Evolutionary conservation across 352 stramenopile species (phyloP).

Genomic region (Pythium scleroteichum): DNA sequence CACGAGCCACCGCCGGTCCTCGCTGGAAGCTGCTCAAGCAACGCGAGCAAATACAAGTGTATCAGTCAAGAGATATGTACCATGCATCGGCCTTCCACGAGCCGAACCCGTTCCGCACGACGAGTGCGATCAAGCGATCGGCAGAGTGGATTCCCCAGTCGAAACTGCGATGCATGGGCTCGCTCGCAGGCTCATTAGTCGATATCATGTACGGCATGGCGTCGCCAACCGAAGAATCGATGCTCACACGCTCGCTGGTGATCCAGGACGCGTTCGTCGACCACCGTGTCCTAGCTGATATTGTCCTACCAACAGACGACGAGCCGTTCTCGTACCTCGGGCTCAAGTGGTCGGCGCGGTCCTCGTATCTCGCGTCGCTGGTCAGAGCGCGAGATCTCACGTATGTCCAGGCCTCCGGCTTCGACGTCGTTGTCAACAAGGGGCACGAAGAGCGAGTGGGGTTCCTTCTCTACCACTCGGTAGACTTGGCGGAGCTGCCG

Average conservation of each 20-base stretch:
- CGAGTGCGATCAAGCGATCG: background rate
- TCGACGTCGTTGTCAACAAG: background rate
- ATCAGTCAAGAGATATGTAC: constrained; percentile 20
- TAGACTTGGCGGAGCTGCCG: constrained; percentile 30
- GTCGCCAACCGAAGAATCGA: constrained; percentile 26
- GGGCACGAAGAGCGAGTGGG: constrained; percentile 29
- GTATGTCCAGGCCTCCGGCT: constrained; percentile 50
- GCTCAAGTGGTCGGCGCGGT: constrained; percentile 23
- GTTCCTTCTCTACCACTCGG: constrained; percentile 37
- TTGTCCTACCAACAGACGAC: constrained; percentile 37
- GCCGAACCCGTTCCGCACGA: constrained; percentile 10
- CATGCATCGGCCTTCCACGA: background rate
- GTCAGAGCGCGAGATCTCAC: constrained; percentile 41
- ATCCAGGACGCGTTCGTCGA: constrained; percentile 29
- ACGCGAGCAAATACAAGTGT: constrained; percentile 31
- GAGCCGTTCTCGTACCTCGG: constrained; percentile 27
- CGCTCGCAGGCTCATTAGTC: constrained; percentile 53
- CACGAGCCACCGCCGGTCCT: constrained; percentile 34
- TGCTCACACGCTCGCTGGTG: constrained; percentile 38
- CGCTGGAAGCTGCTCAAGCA: constrained; percentile 45
- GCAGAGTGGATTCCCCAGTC: constrained; percentile 34
- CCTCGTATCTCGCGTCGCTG: constrained; percentile 20
- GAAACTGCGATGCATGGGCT: constrained; percentile 48
- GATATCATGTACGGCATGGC: constrained; percentile 63
- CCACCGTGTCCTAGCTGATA: constrained; percentile 35